Base-by-base conservation (phyloP, 2,329 filamentous ascomycete genomes). In the Calcarisporium arbuscula region DNA sequence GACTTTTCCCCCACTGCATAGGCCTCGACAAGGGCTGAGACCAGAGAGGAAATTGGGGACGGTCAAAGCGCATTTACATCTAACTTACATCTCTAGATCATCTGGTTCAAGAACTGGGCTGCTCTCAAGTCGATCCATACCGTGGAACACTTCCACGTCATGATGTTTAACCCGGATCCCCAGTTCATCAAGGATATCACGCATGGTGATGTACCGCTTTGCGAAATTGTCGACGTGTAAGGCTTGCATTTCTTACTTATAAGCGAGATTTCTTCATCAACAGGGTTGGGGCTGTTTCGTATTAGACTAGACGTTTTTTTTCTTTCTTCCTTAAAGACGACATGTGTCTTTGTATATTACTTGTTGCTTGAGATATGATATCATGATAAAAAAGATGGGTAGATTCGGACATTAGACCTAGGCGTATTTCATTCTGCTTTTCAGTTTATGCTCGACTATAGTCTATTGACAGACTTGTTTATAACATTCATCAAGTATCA, bases 121-220 rank as follows among this genome's bases (percentile, higher is more conserved):
- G 76, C 73, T 12, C 64, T 95, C 46, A 95, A 95, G 65, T 92
- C 83, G 17, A 77, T 96, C 19, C 77, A 87, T 48, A 78, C 84
- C 1, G 77, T 96, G 9, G 89, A 95, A 66, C 90, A 96, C 57
- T 92, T 96, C 53, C 90, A 96, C 58, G 82, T 95, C 52, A 88
- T 95, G 87, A 66, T 95, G 35, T 84, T 81, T 56, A 70, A 85
- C 47, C 81, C 88, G 1, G 80, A 90, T 48, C 65, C 68, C 25
- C 69, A 65, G 4, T 86, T 94, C 46, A 60, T 95, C 29, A 63
- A 65, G 33, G 64, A 77, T 36, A 70, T 95, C 41, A 95, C 87
- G 6, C 65, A 76, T 23, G 82, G 80, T 10, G 87, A 94, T 61
- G 66, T 82, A 28, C 79, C 85, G 3, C 67, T 84, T 51, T 70